A percentile compares a stretch with the other conserved stretches of the same genome.
These are phyloP conservation scores for Chrysopogon serrulatus DNA, from an alignment of 176 grass and related monocot genomes.

Conservation along the genomic window DNA sequence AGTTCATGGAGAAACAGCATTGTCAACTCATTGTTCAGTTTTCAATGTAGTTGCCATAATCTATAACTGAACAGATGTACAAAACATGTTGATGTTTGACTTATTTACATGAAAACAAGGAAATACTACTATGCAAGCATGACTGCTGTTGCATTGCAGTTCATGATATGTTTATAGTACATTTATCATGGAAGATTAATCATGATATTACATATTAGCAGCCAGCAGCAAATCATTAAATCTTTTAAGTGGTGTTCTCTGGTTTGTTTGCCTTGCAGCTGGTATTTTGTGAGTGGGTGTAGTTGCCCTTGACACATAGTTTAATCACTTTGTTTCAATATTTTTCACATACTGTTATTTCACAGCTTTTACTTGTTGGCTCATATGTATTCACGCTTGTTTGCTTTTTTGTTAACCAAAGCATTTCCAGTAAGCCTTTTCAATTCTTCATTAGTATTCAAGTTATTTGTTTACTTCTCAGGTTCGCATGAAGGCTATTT, in stretches of 20 bases:
- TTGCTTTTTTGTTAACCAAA: not conserved
- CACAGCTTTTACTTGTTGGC: constrained; percentile 16
- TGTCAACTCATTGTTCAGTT: not conserved
- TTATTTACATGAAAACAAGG: constrained; percentile 1
- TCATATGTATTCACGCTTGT: not conserved
- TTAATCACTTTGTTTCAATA: constrained; percentile 14
- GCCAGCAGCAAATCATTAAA: not conserved
- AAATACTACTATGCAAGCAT: not conserved
- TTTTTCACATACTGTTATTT: not conserved
- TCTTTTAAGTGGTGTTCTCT: not conserved
- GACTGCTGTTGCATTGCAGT: not conserved
- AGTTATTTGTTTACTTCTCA: constrained; percentile 34
- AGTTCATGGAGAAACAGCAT: not conserved
- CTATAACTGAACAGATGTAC: not conserved
- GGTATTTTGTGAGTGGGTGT: not conserved
- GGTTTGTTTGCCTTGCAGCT: not conserved
- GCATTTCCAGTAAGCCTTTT: not conserved
- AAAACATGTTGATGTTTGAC: not conserved
- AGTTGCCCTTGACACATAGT: not conserved
- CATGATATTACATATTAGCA: not conserved
- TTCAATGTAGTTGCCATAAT: not conserved
- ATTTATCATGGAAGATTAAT: constrained; percentile 9
- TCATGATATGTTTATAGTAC: not conserved
- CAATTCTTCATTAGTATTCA: not conserved
- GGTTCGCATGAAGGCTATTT: constrained; percentile 98